Base-by-base conservation (phyloP, 129 eudicot species). In the Flaveria brownii region DNA sequence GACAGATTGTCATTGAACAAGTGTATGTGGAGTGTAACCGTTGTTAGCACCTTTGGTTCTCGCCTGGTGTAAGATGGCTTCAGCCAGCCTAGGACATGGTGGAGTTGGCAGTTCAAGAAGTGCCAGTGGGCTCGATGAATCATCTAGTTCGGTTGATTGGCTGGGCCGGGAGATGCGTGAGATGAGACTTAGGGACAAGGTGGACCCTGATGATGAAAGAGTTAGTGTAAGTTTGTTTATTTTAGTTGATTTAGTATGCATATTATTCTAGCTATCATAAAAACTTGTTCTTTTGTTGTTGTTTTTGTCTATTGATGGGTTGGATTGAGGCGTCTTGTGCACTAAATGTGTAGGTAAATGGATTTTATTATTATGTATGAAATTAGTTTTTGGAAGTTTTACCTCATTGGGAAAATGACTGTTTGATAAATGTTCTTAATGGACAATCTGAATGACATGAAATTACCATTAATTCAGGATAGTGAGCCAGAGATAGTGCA, bases 131-230 rank as follows among this genome's bases (percentile, higher is more conserved):
- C 49, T 78, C 18, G 54, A 71, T 78, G 82, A 61, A 6, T 91
- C 98, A 13, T 90, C 96, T 14, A 90, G 91, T 78, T 93, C 98
- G 70, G 90, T 90, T 76, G 98, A 93, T 71, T 90, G 98, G 98
- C 78, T 93, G 78, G 95, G 96, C 15, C 87, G 88, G 75, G 96
- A 93, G 83, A 88, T 93, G 92, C 95, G 83, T 61, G 96, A 87
- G 76, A 84, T 93, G 95, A 85, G 90, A 79, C 76, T 93, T 70
- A 88, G 91, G 82, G 98, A 93, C 81, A 85, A 88, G 76, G 85
- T 28, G 65, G 96, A 87, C 46, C 79, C 76, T 17, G 97, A 93
- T 70, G 90, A 86, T 54, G 98, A 93, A 74, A 82, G 89, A 71
- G 98, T 88, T 70, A 88, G 92, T 63, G 87, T 80, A 50, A 76